Evolutionary conservation across 1,284 basidiomycete species (phyloP), one percentile per base, ranked within the genome.

Genomic region (Apiotrichum gracile): DNA sequence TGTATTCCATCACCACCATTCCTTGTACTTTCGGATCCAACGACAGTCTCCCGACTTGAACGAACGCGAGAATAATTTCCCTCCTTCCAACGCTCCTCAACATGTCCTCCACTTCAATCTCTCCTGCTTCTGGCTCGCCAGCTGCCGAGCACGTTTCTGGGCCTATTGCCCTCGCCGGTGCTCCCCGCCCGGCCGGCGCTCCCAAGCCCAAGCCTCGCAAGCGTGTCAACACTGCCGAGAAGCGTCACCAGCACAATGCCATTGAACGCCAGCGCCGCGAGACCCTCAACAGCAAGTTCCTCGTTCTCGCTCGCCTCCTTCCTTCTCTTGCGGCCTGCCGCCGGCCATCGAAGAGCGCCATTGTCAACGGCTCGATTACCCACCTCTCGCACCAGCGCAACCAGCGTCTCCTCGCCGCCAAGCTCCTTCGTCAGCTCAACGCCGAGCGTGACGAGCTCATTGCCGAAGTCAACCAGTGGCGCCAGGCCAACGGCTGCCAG

Each of bases 171-270:
- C 51, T 54, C n/a, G 54, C 48, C 45, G 60, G 53, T 34, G 52
- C 57, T 5, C 55, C 52, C 29, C 56, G 54, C 47, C 55, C 63
- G 48, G 56, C 57, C 26, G 58, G 55, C 47, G 47, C 60, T 34
- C 44, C 54, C 56, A 77, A 91, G 87, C 74, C 83, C 84, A 68
- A 85, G 80, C 74, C 81, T 83, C 62, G 74, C 45, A 75, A 75
- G 63, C 83, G 90, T 35, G 89, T 90, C 55, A 92, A 92, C 77
- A 94, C 91, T 41, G 91, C 91, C 57, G 92, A 94, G 74, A 87
- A 91, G 72, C 81, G 91, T 45, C 89, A 90, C 7, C 91, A 88
- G 35, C 91, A 96, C 78, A 97, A 97, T 69, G 92, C 92, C 29
- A 89, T 94, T 55, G 92, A 96, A 78, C 81, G 92, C 54, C 87